These are phyloP conservation scores for Nitzschia sp. DNA, from an alignment of 108 stramenopile species.

Conservation along the genomic window DNA sequence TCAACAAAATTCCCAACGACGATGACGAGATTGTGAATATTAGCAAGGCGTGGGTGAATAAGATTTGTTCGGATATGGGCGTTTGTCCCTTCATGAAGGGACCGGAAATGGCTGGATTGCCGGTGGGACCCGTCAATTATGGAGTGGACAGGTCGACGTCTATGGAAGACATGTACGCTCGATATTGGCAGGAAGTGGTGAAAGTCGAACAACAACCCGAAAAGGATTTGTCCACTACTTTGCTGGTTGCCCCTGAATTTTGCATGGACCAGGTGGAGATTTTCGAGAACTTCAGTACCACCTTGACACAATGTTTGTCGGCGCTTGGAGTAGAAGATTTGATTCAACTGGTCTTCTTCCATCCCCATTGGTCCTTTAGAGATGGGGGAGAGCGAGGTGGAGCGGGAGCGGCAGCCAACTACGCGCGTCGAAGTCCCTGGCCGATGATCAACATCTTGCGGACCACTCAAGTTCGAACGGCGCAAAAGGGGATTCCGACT, in stretches of 20 bases:
- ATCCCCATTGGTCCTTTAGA: slow-evolving; percentile 93
- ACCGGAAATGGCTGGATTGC: slow-evolving; percentile 83
- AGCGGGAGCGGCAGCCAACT: slow-evolving; percentile 86
- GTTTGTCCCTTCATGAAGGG: slow-evolving; percentile 93
- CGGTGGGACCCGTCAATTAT: slow-evolving; percentile 89
- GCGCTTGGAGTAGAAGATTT: slow-evolving; percentile 72
- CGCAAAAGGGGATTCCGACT: slow-evolving; percentile 95
- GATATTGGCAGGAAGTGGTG: slow-evolving; percentile 91
- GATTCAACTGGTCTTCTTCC: slow-evolving; percentile 96
- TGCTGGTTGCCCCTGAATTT: slow-evolving; percentile 88
- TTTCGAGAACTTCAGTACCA: slow-evolving; percentile 89
- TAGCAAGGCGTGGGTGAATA: slow-evolving; percentile 71
- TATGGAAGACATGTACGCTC: slow-evolving; percentile 89
- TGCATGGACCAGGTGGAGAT: slow-evolving; percentile 86
- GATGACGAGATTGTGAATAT: slow-evolving; percentile 64
- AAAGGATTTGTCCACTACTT: slow-evolving; percentile 78
- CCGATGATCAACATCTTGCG: slow-evolving; percentile 98
- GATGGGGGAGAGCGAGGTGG: slow-evolving; percentile 87
- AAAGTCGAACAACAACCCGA: slow-evolving; percentile 66
- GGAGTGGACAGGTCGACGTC: slow-evolving; percentile 60
- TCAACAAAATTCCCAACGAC: slow-evolving; percentile 60
- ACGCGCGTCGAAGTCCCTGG: slow-evolving; percentile 91
- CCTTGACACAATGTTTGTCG: slow-evolving; percentile 88
- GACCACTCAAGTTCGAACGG: slow-evolving; percentile 90
- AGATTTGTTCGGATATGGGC: slow-evolving; percentile 91